phyloP scores from a whole-genome alignment of 768 basidiomycete genomes.

The Candolleomyces eurysporus region DNA sequence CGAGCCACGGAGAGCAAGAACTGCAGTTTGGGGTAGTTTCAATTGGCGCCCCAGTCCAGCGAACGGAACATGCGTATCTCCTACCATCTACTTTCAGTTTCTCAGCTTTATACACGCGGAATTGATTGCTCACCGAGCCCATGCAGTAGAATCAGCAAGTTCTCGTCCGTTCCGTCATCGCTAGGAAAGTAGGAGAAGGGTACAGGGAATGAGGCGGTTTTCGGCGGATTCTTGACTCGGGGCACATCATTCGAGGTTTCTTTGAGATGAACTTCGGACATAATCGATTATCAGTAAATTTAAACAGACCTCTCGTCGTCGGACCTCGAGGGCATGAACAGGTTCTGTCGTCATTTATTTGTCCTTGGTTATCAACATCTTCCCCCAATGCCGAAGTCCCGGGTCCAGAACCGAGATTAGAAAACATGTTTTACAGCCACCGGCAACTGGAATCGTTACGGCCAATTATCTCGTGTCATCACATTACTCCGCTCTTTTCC shows the following conservation, averaged over 20 bases:
- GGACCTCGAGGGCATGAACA: no score
- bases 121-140: conserved; percentile 63
- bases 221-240: conserved; percentile 2
- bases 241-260: background rate
- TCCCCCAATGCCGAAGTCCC: no score
- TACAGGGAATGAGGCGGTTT: conserved; percentile 35
- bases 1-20: conserved; percentile 77
- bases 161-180: conserved; percentile 83
- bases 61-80: conserved; percentile 81
- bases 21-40: conserved; percentile 87
- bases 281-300: background rate
- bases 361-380: no score
- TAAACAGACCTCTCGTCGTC: background rate
- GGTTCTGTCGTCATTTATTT: no score
- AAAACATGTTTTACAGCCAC: no score
- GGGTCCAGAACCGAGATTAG: no score
- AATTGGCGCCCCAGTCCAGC: conserved; percentile 66
- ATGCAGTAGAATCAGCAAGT: conserved; percentile 80
- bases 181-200: conserved; percentile 71
- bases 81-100: conserved; percentile 33
- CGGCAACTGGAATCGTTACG: no score
- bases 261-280: conserved; percentile 4
- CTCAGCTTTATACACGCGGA: background rate
- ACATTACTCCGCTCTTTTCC: no score
- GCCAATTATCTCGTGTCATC: no score